phyloP scores from a whole-genome alignment of 805 yeast genomes.

The Allodekkera sacchari region DNA sequence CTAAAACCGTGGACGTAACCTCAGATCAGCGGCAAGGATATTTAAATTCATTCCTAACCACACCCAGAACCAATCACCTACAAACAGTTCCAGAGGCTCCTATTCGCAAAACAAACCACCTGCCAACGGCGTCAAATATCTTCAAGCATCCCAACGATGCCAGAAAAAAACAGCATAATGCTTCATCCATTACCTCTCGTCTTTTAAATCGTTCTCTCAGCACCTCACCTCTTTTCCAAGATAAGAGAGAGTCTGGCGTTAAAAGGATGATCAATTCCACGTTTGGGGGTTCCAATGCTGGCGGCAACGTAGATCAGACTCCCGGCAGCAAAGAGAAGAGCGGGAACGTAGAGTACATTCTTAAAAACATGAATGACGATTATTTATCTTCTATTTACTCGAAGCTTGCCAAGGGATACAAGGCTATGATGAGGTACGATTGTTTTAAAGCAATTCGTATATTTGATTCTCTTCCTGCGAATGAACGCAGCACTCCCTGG shows the following conservation, averaged over 20 bases:
- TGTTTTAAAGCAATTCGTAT: conserved; percentile 72
- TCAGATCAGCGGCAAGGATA: no score
- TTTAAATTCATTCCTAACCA: no score
- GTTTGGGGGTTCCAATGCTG: conserved; percentile 7
- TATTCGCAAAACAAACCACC: conserved; percentile 26
- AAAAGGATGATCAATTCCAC: conserved; percentile 20
- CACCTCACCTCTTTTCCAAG: conserved; percentile 3
- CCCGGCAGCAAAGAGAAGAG: conserved; percentile 4
- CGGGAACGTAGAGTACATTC: conserved; percentile 7
- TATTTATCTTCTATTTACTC: conserved; percentile 41
- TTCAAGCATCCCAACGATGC: conserved; percentile 21
- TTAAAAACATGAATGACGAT: conserved; percentile 22
- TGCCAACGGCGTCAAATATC: conserved; percentile 14
- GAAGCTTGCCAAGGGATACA: conserved; percentile 51
- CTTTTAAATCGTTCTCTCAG: conserved; percentile 13
- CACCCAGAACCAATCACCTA: no score
- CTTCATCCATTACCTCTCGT: conserved; percentile 23
- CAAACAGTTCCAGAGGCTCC: conserved; percentile 30
- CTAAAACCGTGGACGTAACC: no score
- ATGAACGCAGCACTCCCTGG: conserved; percentile 71
- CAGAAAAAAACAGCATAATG: conserved; percentile 18
- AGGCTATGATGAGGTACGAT: conserved; percentile 57
- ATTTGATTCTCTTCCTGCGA: conserved; percentile 53
- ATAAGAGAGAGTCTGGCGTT: conserved; percentile 11
- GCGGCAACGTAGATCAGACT: conserved; percentile 4